A percentile compares a stretch with the other conserved stretches of the same genome.
phyloP scores from a whole-genome alignment of 768 basidiomycete genomes.

The Trametes cinnabarina region DNA sequence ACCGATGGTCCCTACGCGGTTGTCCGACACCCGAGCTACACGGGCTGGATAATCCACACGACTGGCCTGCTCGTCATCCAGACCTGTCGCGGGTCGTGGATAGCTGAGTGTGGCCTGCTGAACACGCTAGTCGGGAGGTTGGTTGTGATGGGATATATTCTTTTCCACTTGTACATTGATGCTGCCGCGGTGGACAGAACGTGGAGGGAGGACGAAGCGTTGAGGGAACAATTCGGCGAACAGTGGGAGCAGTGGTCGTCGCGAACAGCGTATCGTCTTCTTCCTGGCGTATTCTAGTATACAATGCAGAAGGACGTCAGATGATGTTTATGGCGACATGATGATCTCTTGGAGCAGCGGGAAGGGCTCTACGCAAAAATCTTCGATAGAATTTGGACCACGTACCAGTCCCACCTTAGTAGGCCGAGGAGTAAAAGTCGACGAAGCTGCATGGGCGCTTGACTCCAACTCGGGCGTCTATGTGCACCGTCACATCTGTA shows the following conservation, averaged over 20 bases:
- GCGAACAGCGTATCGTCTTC: not conserved
- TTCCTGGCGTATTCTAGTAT: not conserved
- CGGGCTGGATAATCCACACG: not conserved
- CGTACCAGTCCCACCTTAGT: no score
- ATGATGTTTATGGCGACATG: no score
- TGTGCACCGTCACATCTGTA: no score
- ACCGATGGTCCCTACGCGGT: conserved; percentile 28
- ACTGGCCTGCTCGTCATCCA: not conserved
- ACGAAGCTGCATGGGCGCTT: no score
- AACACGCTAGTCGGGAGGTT: not conserved
- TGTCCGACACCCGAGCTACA: conserved; percentile 33
- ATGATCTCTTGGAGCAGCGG: no score
- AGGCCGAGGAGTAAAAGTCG: no score
- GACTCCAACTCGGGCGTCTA: no score
- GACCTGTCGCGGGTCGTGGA: conserved; percentile 1
- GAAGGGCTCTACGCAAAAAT: no score
- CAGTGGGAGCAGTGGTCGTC: conserved; percentile 18
- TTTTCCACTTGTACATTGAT: not conserved
- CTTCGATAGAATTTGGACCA: no score
- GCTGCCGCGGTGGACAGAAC: not conserved
- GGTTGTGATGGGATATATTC: not conserved
- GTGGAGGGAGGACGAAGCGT: conserved; percentile 11
- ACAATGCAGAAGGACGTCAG: no score
- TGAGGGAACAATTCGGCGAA: conserved; percentile 19
- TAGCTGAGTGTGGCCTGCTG: conserved; percentile 11